phyloP scores from a whole-genome alignment of 768 basidiomycete species.

The Sporobolomyces phaffii region DNA sequence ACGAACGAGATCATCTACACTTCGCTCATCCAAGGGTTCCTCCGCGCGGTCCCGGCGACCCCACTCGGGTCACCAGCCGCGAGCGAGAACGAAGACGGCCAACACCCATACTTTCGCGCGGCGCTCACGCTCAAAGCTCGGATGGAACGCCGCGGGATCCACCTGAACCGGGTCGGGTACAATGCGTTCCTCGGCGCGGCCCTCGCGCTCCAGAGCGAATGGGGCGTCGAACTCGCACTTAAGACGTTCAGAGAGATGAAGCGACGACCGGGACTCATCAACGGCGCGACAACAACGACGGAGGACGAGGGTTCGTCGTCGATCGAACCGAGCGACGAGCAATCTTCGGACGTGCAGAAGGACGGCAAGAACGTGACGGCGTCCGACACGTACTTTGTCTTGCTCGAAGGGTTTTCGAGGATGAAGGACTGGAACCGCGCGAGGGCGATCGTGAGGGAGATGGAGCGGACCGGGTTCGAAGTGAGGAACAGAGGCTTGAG shows the following conservation, averaged over 20 bases:
- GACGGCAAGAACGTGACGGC: slow-evolving; percentile 52
- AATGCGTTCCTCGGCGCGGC: slow-evolving; percentile 69
- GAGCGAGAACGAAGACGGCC: slow-evolving; percentile 44
- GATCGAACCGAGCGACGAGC: slow-evolving; percentile 53
- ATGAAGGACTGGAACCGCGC: slow-evolving; percentile 61
- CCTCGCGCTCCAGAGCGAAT: slow-evolving; percentile 51
- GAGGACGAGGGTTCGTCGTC: neutral
- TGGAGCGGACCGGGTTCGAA: slow-evolving; percentile 52
- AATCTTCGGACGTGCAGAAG: slow-evolving; percentile 58
- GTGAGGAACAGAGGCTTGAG: slow-evolving; percentile 51
- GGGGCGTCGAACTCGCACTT: slow-evolving; percentile 22
- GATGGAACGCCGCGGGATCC: slow-evolving; percentile 47
- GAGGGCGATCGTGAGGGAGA: slow-evolving; percentile 58
- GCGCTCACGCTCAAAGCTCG: slow-evolving; percentile 43
- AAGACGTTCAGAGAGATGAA: slow-evolving; percentile 40
- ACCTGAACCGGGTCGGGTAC: slow-evolving; percentile 62
- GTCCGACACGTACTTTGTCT: slow-evolving; percentile 67
- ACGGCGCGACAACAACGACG: too few relatives aligned
- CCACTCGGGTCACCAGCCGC: slow-evolving; percentile 20
- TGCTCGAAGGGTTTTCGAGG: slow-evolving; percentile 60
- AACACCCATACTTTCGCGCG: slow-evolving; percentile 60
- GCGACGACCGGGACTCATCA: slow-evolving; percentile 26
- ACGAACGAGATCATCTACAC: slow-evolving; percentile 84
- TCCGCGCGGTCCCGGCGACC: slow-evolving; percentile 57
- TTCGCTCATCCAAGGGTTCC: slow-evolving; percentile 64